Evolutionary conservation across 805 yeast genomes (phyloP), one percentile per base, ranked within the genome.

Genomic region (Teunomyces kruisii): DNA sequence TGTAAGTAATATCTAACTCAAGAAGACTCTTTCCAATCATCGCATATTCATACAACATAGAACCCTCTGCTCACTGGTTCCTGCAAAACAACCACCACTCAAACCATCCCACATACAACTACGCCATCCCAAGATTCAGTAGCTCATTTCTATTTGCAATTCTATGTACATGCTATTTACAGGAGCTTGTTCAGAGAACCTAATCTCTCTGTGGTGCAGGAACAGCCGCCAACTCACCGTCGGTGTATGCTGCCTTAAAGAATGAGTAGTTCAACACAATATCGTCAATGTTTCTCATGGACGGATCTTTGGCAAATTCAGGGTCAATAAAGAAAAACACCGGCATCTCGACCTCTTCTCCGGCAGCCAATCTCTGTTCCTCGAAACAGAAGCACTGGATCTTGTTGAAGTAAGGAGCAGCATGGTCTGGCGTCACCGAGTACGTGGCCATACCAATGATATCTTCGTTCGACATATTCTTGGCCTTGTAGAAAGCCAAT

Each of bases 271-370:
- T 96, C 57, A 94, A 76, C 9, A 90, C 88, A 38, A 92, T 80
- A 64, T 91, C 96, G 55, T 89, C 91, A 32, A 91, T 83, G 57
- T 88, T 86, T 64, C 91, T 81, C 95, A 94, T 88, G 28, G 81
- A 76, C 4, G 99, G 97, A 61, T 91, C 98, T 47, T 83, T 81
- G 37, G 94, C 94, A 65, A 86, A 92, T 54, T 91, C 98, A 0
- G 98, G 98, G 62, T 91, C 98, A 37, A 91, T 88, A 65, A 91
- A 91, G 78, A 91, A 94, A 70, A 94, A 94, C 7, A 94, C 88
- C 0, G 99, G 99, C 99, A 94, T 94, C 62, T 94, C 99, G 13
- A 94, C 96, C 62, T 94, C 97, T 67, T 94, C 99, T 7, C 97
- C 97, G 2, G 97, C 96, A 44, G 83, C 78, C 52, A 94, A 73